Evolutionary conservation across 192 early-diverging fungal genomes (phyloP).

Genomic region (Linnemannia elongata): DNA sequence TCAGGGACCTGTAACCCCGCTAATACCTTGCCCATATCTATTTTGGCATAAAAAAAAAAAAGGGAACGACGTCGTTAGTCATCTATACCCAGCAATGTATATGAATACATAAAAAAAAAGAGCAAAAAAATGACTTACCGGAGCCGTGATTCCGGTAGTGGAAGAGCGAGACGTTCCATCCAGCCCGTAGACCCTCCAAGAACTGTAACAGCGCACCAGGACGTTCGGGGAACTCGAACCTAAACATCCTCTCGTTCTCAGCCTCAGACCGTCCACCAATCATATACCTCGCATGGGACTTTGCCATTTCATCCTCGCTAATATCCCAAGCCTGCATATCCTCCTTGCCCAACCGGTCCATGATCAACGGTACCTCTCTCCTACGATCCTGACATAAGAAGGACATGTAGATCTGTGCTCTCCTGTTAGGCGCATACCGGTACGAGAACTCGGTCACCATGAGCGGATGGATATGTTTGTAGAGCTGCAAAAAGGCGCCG

Average conservation of each 20-base stretch:
- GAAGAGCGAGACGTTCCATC: slow-evolving; percentile 90
- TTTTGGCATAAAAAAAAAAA: background rate
- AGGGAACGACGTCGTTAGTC: slow-evolving; percentile 4
- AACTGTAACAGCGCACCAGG: slow-evolving; percentile 94
- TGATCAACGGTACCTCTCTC: slow-evolving; percentile 77
- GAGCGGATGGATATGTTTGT: slow-evolving; percentile 86
- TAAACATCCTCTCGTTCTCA: slow-evolving; percentile 88
- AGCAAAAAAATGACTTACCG: slow-evolving; percentile 45
- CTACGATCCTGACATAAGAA: slow-evolving; percentile 84
- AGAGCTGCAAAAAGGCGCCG: slow-evolving; percentile 78
- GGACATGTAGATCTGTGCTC: slow-evolving; percentile 92
- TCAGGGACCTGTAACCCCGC: slow-evolving; percentile 94
- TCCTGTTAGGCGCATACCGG: slow-evolving; percentile 53
- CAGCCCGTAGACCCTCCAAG: slow-evolving; percentile 74
- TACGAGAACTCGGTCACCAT: slow-evolving; percentile 95
- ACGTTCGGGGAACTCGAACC: slow-evolving; percentile 97
- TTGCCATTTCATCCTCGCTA: slow-evolving; percentile 95
- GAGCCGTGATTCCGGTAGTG: slow-evolving; percentile 98
- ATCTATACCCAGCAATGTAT: background rate
- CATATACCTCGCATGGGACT: slow-evolving; percentile 95
- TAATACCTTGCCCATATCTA: slow-evolving; percentile 94
- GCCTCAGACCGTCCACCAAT: slow-evolving; percentile 88
- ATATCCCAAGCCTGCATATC: slow-evolving; percentile 87
- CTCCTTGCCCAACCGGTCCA: slow-evolving; percentile 66
- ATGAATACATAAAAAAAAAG: background rate